A percentile compares a stretch with the other conserved stretches of the same genome.
phyloP scores from a whole-genome alignment of 2,329 filamentous ascomycete species.

The Alternaria triticina region DNA sequence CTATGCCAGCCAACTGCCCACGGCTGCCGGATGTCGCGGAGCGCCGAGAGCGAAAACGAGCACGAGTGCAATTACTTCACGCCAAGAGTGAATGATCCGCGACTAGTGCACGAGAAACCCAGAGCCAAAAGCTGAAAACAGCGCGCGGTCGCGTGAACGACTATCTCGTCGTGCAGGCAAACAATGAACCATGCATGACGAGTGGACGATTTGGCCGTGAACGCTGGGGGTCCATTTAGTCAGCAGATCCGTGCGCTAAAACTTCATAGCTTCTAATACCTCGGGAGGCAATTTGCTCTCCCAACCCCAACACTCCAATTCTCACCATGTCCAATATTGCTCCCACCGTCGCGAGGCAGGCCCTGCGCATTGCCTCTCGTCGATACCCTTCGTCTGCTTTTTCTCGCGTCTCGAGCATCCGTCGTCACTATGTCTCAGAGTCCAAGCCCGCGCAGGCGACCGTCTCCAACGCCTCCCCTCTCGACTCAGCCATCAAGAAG shows the following conservation, averaged over 20 bases:
- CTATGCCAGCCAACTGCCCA: slow-evolving; percentile 9
- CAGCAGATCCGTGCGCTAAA: not conserved
- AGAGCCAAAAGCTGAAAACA: not conserved
- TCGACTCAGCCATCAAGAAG: slow-evolving; percentile 83
- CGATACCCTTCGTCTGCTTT: slow-evolving; percentile 54
- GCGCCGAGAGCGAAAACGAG: slow-evolving; percentile 6
- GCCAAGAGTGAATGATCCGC: not conserved
- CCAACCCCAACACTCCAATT: slow-evolving; percentile 13
- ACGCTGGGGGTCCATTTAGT: not conserved
- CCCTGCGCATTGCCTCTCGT: slow-evolving; percentile 65
- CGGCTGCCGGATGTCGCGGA: slow-evolving; percentile 9
- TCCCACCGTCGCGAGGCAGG: slow-evolving; percentile 76
- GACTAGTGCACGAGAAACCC: not conserved
- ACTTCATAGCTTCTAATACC: slow-evolving; percentile 4
- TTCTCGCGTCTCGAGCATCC: slow-evolving; percentile 51
- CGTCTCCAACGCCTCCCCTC: slow-evolving; percentile 60
- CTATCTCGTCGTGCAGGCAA: slow-evolving; percentile 3
- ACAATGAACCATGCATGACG: slow-evolving; percentile 2
- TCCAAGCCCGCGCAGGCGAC: slow-evolving; percentile 80
- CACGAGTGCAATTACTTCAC: not conserved
- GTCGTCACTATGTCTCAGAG: slow-evolving; percentile 81
- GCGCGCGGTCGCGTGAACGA: not conserved
- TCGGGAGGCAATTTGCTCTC: slow-evolving; percentile 6
- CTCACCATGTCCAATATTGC: slow-evolving; percentile 57
- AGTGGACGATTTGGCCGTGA: not conserved